phyloP scores from a whole-genome alignment of 225 moss, liverwort and hornwort genomes.

The Pseudoscleropodium purum region DNA sequence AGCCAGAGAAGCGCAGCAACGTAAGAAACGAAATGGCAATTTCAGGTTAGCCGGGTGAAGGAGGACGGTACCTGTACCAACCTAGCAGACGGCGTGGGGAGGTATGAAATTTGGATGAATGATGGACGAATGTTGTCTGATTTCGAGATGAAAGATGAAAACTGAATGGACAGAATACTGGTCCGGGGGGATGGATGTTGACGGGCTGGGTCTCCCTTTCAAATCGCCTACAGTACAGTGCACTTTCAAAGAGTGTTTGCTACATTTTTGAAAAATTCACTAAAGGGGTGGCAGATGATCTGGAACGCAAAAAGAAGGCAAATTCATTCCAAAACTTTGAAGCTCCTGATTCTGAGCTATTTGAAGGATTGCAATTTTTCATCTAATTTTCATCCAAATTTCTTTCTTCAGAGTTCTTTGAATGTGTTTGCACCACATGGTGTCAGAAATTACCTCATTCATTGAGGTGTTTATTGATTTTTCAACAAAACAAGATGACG shows the following conservation, averaged over 20 bases:
- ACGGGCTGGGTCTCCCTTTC: background rate
- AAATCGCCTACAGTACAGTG: background rate
- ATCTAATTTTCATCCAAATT: background rate
- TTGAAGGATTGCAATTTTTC: background rate
- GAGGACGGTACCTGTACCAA: background rate
- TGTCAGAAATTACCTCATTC: background rate
- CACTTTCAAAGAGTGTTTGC: background rate
- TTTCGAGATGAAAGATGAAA: background rate
- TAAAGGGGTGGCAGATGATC: background rate
- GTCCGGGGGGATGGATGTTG: background rate
- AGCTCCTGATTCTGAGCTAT: no score
- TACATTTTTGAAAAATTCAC: background rate
- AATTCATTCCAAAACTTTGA: background rate
- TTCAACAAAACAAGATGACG: no score
- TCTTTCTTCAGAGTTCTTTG: background rate
- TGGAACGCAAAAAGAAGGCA: background rate
- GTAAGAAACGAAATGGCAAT: background rate
- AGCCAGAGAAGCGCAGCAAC: constrained; percentile 7
- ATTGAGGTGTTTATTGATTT: no score
- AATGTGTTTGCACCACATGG: fast-evolving
- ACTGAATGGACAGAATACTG: background rate
- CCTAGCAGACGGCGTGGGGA: background rate
- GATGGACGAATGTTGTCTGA: background rate
- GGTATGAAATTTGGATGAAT: background rate
- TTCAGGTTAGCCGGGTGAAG: background rate